A percentile compares a stretch with the other conserved stretches of the same genome.
phyloP scores from a whole-genome alignment of 2,329 filamentous ascomycete genomes.

The Leptographium procerum region DNA sequence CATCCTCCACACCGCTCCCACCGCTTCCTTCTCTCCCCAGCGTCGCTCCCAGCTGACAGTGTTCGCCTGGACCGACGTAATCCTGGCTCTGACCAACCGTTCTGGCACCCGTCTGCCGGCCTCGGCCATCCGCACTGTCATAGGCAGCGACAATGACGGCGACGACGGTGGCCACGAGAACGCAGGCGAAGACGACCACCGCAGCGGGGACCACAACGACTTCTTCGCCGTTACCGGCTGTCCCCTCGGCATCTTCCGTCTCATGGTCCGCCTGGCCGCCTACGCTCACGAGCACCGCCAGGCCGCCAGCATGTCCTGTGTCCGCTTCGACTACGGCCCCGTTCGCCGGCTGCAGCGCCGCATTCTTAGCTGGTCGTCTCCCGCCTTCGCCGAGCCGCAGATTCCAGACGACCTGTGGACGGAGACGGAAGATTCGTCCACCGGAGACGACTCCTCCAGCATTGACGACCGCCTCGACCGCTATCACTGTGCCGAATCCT shows the following conservation, averaged over 20 bases:
- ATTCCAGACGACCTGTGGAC: not conserved
- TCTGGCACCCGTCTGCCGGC: conserved; percentile 16
- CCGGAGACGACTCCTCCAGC: not conserved
- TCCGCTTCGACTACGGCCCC: conserved; percentile 17
- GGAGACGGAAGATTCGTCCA: not conserved
- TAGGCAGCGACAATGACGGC: not conserved
- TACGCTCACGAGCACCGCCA: conserved; percentile 20
- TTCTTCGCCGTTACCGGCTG: conserved; percentile 24
- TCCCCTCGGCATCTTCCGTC: conserved; percentile 17
- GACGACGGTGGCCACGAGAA: no score
- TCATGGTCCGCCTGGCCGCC: conserved; percentile 18
- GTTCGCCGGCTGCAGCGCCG: conserved; percentile 13
- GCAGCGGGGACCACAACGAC: no score
- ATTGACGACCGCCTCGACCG: conserved; percentile 12
- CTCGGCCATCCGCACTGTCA: conserved; percentile 10
- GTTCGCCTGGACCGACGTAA: conserved; percentile 23
- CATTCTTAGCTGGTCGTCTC: conserved; percentile 13
- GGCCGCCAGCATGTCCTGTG: conserved; percentile 19
- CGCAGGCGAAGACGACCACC: no score
- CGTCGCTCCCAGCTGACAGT: conserved; percentile 19
- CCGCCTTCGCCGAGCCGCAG: conserved; percentile 3
- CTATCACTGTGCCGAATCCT: conserved; percentile 23
- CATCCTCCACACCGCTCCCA: not conserved
- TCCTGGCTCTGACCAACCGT: conserved; percentile 21
- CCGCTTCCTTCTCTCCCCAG: not conserved